Evolutionary conservation across 345 rosid species (phyloP), one percentile per base, ranked within the genome.

Genomic region (Corchorus olitorius): DNA sequence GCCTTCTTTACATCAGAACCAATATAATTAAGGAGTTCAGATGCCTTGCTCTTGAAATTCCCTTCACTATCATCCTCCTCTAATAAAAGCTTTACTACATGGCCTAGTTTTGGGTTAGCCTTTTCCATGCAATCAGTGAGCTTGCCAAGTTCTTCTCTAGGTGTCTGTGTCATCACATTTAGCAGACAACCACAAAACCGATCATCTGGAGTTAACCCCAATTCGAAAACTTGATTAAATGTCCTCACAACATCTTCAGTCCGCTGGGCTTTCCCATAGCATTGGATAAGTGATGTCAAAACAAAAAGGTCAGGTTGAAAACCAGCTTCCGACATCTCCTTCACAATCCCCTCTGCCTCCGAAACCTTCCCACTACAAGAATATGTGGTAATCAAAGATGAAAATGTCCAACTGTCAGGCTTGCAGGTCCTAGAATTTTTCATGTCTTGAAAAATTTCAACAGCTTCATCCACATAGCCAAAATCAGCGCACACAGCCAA

Each of bases 331-430:
- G 88, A 64, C 98, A 95, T 95, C 78, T 88, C 87, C 64, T 86
- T 81, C 69, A 96, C 82, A 72, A 82, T 73, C 9, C 87, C 90
- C 92, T 93, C 99, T 13, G 89, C 97, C 91, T 92, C 90, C 14
- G 88, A 84, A 70, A 93, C 93, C 79, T 84, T 81, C 39, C 97
- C 97, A 63, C 92, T 80, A 78, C 97, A 92, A 56, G 93, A 90
- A 86, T 78, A 89, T 55, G 92, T 80, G 33, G 99, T 93, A 80
- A 92, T 88, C 81, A 96, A 46, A 56, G 99, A 92, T 19, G 98
- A 95, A 88, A 88, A 95, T 1, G 97, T 88, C 98, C 98, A 93
- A 83, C 96, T 92, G 78, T 93, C 99, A 46, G 99, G 98, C 65
- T 82, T 70, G 76, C 91, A 85, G 68, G 79, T 83, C 65, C 75